Evolutionary conservation across 83 land plant species (phyloP).

Genomic region (Diphasiastrum complanatum): DNA sequence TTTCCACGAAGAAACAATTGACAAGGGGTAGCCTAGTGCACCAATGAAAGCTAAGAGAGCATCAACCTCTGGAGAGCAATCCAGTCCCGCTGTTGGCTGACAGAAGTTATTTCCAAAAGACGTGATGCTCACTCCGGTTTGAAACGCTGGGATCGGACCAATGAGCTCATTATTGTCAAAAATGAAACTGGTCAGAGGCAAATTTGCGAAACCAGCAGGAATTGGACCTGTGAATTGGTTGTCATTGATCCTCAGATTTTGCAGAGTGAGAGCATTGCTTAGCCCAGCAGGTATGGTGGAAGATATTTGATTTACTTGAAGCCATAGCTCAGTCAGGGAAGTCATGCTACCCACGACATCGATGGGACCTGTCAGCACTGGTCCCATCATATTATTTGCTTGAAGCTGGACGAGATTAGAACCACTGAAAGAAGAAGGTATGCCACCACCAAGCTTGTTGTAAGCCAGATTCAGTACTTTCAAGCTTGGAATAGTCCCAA

Average conservation of each 20-base stretch:
- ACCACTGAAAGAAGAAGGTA: slow-evolving; percentile 5
- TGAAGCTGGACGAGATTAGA: slow-evolving; percentile 5
- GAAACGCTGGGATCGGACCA: slow-evolving; percentile 3
- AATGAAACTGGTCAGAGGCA: not conserved
- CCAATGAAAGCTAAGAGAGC: slow-evolving; percentile 6
- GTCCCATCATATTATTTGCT: slow-evolving; percentile 10
- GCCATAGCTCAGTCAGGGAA: slow-evolving; percentile 6
- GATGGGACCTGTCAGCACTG: not conserved
- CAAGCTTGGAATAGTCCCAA: slow-evolving; percentile 9
- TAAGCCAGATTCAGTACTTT: slow-evolving; percentile 18
- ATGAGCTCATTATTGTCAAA: slow-evolving; percentile 6
- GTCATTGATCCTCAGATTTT: slow-evolving; percentile 7
- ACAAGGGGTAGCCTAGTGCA: not conserved
- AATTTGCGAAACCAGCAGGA: not conserved
- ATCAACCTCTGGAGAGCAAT: slow-evolving; percentile 1
- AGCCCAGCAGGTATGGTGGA: not conserved
- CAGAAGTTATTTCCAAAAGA: not conserved
- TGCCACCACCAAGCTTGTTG: slow-evolving; percentile 20
- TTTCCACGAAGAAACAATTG: not conserved
- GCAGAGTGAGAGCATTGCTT: not conserved
- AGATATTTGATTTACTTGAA: slow-evolving; percentile 6
- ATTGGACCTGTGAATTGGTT: slow-evolving; percentile 5
- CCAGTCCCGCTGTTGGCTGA: not conserved
- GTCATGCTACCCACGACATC: slow-evolving; percentile 9
- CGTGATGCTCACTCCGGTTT: not conserved